Evolutionary conservation across 179 eudicot genomes (phyloP).

Genomic region (Drosera spatulata): DNA sequence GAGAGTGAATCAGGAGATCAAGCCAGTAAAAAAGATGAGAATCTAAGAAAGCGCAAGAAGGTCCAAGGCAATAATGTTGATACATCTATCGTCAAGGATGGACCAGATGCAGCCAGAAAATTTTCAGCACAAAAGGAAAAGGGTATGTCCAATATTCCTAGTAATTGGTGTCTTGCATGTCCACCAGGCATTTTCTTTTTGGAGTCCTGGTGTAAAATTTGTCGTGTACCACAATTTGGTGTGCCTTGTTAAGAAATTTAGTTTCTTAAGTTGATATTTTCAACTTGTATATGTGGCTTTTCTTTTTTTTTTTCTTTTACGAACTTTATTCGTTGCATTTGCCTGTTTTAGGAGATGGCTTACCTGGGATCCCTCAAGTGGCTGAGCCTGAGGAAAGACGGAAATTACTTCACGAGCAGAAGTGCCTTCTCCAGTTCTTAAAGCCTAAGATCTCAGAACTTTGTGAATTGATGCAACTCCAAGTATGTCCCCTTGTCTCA

Average conservation of each 20-base stretch:
- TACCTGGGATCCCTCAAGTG: constrained; percentile 10
- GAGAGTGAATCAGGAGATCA: constrained; percentile 15
- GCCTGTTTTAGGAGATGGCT: constrained; percentile 5
- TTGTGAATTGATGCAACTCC: constrained; percentile 43
- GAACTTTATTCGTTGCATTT: too few species aligned
- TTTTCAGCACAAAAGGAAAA: constrained; percentile 16
- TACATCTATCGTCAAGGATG: constrained; percentile 23
- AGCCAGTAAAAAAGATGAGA: constrained; percentile 30
- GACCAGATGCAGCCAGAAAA: constrained; percentile 14
- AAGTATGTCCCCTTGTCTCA: constrained; percentile 31
- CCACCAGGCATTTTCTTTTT: background rate
- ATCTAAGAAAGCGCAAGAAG: constrained; percentile 46
- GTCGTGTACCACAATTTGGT: background rate
- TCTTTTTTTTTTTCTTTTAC: too few species aligned
- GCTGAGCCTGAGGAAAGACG: constrained; percentile 17
- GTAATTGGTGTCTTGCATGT: background rate
- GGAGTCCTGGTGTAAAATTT: background rate
- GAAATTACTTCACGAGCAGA: constrained; percentile 29
- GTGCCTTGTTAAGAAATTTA: background rate
- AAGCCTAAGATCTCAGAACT: constrained; percentile 36
- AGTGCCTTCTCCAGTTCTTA: constrained; percentile 32
- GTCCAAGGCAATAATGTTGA: constrained; percentile 16
- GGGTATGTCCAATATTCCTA: constrained; percentile 3
- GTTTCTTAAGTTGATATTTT: constrained; percentile 2
- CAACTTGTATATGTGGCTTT: too few species aligned